Base-by-base conservation (phyloP, 305 asterid species). In the Fraxinus baroniana region DNA sequence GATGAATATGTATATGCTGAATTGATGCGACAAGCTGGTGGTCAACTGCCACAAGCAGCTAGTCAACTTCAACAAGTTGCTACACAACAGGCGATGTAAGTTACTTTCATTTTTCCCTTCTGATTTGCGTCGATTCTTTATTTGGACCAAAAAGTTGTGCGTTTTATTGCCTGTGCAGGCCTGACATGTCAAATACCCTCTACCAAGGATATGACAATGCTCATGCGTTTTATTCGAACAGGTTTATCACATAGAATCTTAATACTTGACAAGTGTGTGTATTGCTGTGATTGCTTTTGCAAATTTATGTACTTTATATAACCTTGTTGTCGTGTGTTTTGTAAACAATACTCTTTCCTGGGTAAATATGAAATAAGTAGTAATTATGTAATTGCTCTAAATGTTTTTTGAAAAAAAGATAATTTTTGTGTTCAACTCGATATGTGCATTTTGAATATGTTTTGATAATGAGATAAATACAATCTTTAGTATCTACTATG, bases 1-100 rank as follows among this genome's bases (percentile, higher is more conserved):
- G 98, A 95, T 86, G 99, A 95, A 84, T 94, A 95, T 74, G 95
- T 90, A 33, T 93, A 94, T 82, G 93, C 95, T 83, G 98, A 94
- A 87, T 87, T 95, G 93, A 87, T 94, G 94, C 81, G 85, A 78
- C 92, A 91, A 88, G 83, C 90, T 9, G 92, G 94, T 82, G 87
- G 86, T 49, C 93, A 87, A 82, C 90, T 78, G 80, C 86, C 76
- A 15, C 88, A 82, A 77, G 79, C 84, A 30, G 71, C 86, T 32
- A 68, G 64, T 75, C 85, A 77, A 60, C 77, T 83, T 46, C 88
- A 80, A 44, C 87, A 87, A 75, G 46, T 79, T 80, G 81, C 87
- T 22, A 30, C 78, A 8, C 88, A 86, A 20, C 88, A 77, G 79
- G 76, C 87, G 9, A 82, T 87, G 94, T 90, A 87, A 79, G 46